Evolutionary conservation across 2,329 filamentous ascomycete species (phyloP), one percentile per base, ranked within the genome.

Genomic region (Colletotrichum gigasporum): DNA sequence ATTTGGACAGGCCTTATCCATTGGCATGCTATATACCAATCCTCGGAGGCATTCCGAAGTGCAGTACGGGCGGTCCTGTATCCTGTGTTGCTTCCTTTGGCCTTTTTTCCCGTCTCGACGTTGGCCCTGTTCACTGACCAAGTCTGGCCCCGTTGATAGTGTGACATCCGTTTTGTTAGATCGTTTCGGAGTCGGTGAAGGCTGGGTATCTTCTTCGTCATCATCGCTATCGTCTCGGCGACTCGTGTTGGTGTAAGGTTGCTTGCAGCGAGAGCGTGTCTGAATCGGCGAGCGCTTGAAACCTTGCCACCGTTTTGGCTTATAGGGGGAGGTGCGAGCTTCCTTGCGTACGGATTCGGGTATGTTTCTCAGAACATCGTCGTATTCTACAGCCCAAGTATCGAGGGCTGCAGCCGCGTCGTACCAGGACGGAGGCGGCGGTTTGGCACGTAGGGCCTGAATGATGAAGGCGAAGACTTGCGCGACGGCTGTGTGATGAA

Each of bases 321-420:
- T 74, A 52, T 74, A 73, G 6, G 67, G 66, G 28, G 70, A 70
- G 12, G 37, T 50, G 45, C 51, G 65, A 8, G 48, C 41, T 30
- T 63, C 53, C 41, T 71, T 72, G 26, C 69, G 69, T 5, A 61
- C 65, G 28, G 66, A 64, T 37, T 11, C 48, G 7, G 69, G 72
- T 7, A 73, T 73, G 10, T 61, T 71, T 5, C 66, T 67, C 7
- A 75, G 47, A 1, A 75, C 34, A 28, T 76, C 71, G 7, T 76
- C 70, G n/a, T n/a, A n/a, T n/a, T 79, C 74, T 1, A 78, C 70
- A 28, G 66, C 70, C 78, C 73, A 80, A 20, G 57, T 73, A 26
- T 70, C 71, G 54, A 79, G 73, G 4, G 47, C 42, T 18, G 64
- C 61, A 26, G 74, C 68, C 11, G 61, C 65, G 39, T 77, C 70